These are phyloP conservation scores for Pseudoperonospora humuli DNA, from an alignment of 352 stramenopile species.

Conservation along the genomic window DNA sequence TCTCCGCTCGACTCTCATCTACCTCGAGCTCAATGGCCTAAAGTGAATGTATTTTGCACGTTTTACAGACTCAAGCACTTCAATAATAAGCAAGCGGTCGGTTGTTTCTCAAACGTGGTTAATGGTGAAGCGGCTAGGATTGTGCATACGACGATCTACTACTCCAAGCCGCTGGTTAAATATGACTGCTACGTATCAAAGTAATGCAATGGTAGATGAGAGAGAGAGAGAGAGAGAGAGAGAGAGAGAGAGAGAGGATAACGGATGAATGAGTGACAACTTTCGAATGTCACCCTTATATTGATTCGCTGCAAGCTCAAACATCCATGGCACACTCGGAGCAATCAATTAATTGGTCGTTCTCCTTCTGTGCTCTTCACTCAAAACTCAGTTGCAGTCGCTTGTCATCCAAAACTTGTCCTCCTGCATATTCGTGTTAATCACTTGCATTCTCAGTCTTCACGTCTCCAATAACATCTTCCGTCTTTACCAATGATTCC, in stretches of 20 bases:
- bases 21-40: slow-evolving; percentile 1
- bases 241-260: no score
- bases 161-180: no score
- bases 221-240: no score
- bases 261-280: no score
- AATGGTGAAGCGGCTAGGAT: no score
- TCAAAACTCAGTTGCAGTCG: slow-evolving; percentile 4
- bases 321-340: slow-evolving; percentile 6
- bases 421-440: slow-evolving; percentile 3
- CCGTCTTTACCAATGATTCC: neutral
- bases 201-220: no score
- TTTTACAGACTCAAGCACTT: slow-evolving; percentile 6
- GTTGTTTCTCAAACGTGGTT: slow-evolving; percentile 3
- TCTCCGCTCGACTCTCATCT: slow-evolving; percentile 3
- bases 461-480: slow-evolving; percentile 5
- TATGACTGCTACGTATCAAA: no score
- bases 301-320: slow-evolving; percentile 18
- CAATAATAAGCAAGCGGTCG: slow-evolving; percentile 11
- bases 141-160: no score
- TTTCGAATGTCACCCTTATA: no score
- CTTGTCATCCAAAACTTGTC: slow-evolving; percentile 1
- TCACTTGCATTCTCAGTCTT: slow-evolving; percentile 28
- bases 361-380: neutral
- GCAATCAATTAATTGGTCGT: neutral
- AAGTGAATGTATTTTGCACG: neutral